phyloP scores from a whole-genome alignment of 768 basidiomycete species.

The Candolleomyces eurysporus region DNA sequence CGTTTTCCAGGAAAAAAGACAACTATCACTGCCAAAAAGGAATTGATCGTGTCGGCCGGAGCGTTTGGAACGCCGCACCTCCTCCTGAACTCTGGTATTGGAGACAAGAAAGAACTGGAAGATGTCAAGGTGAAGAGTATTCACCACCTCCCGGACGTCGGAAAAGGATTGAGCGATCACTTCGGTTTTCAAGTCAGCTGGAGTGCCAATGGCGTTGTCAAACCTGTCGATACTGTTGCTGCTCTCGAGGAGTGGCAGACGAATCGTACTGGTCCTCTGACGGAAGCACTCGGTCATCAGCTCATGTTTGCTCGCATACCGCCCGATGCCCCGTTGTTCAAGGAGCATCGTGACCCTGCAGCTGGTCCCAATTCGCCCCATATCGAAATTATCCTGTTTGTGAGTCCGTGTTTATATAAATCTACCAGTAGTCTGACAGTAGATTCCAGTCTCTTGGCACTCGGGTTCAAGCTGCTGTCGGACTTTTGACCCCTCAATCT shows the following conservation, averaged over 20 bases:
- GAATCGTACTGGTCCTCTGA: constrained; percentile 21
- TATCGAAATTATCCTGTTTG: constrained; percentile 11
- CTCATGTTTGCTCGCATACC: constrained; percentile 12
- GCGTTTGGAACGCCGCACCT: constrained; percentile 30
- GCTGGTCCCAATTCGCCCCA: constrained; percentile 15
- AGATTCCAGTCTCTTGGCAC: not conserved
- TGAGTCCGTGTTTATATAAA: constrained; percentile 3
- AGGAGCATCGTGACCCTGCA: constrained; percentile 7
- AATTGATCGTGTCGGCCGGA: constrained; percentile 44
- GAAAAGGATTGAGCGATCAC: constrained; percentile 27
- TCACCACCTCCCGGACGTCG: constrained; percentile 24
- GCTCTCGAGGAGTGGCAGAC: constrained; percentile 6
- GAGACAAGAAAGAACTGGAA: constrained; percentile 16
- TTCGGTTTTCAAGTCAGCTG: constrained; percentile 21
- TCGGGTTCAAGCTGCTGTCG: not conserved
- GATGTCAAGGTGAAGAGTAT: constrained; percentile 18
- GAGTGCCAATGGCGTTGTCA: constrained; percentile 20
- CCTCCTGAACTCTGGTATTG: constrained; percentile 31
- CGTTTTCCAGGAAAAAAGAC: not conserved
- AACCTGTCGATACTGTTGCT: constrained; percentile 10
- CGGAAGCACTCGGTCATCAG: constrained; percentile 21
- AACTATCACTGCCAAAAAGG: constrained; percentile 37
- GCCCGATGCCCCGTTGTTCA: constrained; percentile 6
- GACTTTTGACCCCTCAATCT: not conserved
- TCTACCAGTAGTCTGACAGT: constrained; percentile 8